Base-by-base conservation (phyloP, 768 basidiomycete species). In the Tricholoma sp. region DNA sequence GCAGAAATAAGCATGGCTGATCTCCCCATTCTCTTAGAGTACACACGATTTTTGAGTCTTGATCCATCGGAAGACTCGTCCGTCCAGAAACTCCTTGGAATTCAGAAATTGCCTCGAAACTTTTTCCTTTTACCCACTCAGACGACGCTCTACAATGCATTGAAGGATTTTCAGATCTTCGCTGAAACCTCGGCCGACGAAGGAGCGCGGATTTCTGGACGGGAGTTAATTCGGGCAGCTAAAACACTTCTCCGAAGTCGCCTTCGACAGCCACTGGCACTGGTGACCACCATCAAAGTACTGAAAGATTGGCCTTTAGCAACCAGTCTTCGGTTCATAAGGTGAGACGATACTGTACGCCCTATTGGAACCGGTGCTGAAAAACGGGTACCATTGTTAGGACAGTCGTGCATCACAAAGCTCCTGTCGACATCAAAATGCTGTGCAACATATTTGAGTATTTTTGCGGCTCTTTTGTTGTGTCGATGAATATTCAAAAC, bases 401-500 rank as follows among this genome's bases (percentile, higher is more conserved):
- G 19, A 78, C 81, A 55, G 57, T 84, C 16, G 54, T 82, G 16
- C 57, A 69, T 1, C 59, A 63, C 0, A 45, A 55, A 2, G 57
- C 83, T 1, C 66, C 61, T 3, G 69, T 84, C n/a, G 73, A 84
- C 39, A 68, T 79, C 22, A 71, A 72, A 16, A 71, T 79, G 8
- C 66, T 86, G 1, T 85, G 83, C 55, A 74, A 80, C 52, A 68
- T 78, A 43, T 55, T 83, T n/a, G 85, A 87, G 45, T 66, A 67
- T 11, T 63, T 86, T 1, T 76, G 79, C 49, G 72, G 71, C 8
- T 71, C 71, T 14, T 12, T 45, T 45, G 68, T 80, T 4, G 52
- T 85, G 2, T 70, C 72, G 22, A 46, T 24, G 22, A 41, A 61
- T 41, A 51, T 59, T 11, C 31, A 32, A 32, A 9, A 7, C 31